A percentile compares a stretch with the other conserved stretches of the same genome.
Evolutionary conservation across 2,329 filamentous ascomycete species (phyloP).

Genomic region (Fusarium denticulatum): DNA sequence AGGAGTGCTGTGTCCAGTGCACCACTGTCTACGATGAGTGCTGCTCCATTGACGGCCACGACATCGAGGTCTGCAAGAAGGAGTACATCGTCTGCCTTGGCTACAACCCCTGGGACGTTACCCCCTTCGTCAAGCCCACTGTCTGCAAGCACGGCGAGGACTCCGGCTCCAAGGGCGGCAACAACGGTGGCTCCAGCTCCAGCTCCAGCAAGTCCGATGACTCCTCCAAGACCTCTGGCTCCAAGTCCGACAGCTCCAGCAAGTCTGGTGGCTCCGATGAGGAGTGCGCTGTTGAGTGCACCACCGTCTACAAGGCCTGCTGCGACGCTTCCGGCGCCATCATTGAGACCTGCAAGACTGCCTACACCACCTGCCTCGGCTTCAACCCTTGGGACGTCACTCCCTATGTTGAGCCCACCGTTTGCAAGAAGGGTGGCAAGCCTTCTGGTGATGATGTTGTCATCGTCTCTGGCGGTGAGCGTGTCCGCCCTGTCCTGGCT

Average conservation of each 20-base stretch:
- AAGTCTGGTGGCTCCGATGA: slow-evolving; percentile 10
- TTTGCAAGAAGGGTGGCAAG: slow-evolving; percentile 24
- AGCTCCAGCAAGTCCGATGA: neutral
- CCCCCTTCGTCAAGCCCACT: slow-evolving; percentile 25
- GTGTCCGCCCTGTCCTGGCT: slow-evolving; percentile 26
- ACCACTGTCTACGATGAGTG: slow-evolving; percentile 26
- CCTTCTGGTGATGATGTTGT: slow-evolving; percentile 20
- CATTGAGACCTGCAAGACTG: slow-evolving; percentile 22
- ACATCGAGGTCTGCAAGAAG: slow-evolving; percentile 23
- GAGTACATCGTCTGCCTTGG: slow-evolving; percentile 23
- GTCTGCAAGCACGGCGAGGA: slow-evolving; percentile 28
- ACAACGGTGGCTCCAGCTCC: neutral
- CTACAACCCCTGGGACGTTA: slow-evolving; percentile 20
- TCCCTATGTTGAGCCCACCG: slow-evolving; percentile 28
- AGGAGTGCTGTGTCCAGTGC: slow-evolving; percentile 29
- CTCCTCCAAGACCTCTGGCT: neutral
- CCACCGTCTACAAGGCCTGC: slow-evolving; percentile 28
- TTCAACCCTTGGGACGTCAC: slow-evolving; percentile 21
- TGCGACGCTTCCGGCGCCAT: slow-evolving; percentile 23
- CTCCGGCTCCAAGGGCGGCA: neutral
- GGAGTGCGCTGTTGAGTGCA: slow-evolving; percentile 13
- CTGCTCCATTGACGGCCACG: slow-evolving; percentile 10
- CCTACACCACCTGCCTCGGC: slow-evolving; percentile 28
- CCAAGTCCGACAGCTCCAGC: neutral
- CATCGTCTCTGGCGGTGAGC: slow-evolving; percentile 26